A percentile compares a stretch with the other conserved stretches of the same genome.
Conservation (phyloP, 2,329 filamentous ascomycete genomes). For the Zarea fungicola region DNA sequence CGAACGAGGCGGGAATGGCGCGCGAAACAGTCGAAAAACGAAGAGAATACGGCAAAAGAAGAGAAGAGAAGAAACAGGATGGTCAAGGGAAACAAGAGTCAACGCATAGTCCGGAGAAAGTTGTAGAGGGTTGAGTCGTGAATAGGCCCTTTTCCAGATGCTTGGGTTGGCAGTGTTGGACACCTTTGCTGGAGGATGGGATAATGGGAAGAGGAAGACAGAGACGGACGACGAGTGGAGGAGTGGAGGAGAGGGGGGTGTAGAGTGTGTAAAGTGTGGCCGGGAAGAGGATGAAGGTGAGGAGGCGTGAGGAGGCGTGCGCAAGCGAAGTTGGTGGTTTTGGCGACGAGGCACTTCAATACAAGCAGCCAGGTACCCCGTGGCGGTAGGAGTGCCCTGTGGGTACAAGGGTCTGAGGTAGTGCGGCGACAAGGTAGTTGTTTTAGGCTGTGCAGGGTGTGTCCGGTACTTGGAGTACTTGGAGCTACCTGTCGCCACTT, state of each 20-base stretch:
- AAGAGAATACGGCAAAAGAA: not conserved
- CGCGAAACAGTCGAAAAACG: not conserved
- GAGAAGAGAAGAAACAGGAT: not conserved
- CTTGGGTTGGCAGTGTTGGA: not conserved
- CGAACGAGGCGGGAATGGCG: constrained; percentile 17
- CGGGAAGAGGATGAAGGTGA: constrained; percentile 14
- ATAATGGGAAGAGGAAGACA: not conserved
- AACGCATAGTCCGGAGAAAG: constrained; percentile 7
- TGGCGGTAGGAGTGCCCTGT: no score
- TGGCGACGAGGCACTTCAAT: constrained; percentile 1
- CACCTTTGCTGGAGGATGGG: constrained; percentile 3
- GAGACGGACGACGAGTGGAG: not conserved
- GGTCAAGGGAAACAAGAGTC: not conserved
- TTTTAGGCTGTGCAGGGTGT: no score
- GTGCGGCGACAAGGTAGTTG: no score
- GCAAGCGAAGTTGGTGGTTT: not conserved
- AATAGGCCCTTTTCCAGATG: not conserved
- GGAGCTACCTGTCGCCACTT: no score
- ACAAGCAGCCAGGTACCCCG: no score
- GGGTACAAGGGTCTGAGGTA: no score
- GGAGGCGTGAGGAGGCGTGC: constrained; percentile 20
- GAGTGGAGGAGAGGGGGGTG: constrained; percentile 14
- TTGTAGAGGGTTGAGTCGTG: not conserved
- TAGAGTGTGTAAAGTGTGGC: constrained; percentile 19
- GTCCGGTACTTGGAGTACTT: no score